Base-by-base conservation (phyloP, 495 filamentous ascomycete species). In the Annulohypoxylon moriforme region DNA sequence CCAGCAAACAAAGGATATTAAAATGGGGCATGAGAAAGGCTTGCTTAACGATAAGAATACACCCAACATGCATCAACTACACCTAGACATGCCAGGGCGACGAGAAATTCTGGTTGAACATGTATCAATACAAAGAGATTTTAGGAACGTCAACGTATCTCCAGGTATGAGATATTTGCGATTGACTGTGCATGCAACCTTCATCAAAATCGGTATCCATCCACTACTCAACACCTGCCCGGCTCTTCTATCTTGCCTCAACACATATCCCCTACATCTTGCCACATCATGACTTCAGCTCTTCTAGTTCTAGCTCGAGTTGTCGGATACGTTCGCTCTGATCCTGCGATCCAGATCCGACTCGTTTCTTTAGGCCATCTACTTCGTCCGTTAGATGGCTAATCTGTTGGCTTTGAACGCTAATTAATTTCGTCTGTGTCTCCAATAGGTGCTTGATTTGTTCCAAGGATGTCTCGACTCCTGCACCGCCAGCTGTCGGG, bases 281-380 rank as follows among this genome's bases (percentile, higher is more conserved):
- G n/a, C 4, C 13, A 38, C 33, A 33, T 77, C 60, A 84, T 47
- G 82, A 84, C 61, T 77, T 75, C 2, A 82, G 73, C 72, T 78
- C 86, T 75, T 92, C 90, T 53, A 92, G 75, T 77, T 92, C 89
- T 55, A 91, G 78, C 76, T 92, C 90, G 67, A 92, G 73, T 77
- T 91, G 87, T 66, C 89, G 80, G 69, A 92, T 92, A 49, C 88
- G 81, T 78, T 92, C 90, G 76, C 86, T 90, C 82, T 91, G 89
- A 72, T 89, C 85, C 69, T 85, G 80, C 36, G 80, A 81, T 44
- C 83, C 84, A 1, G 85, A 79, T n/a, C 82, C 86, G 31, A 90
- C 81, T 65, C 81, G 85, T 78, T 87, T 87, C 83, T 92, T 93
- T 66, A 95, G 80, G 13, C 82, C 83, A 77, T 91, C 91, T 14